Conservation (phyloP, 1,284 basidiomycete genomes). For the Boletus smithii region DNA sequence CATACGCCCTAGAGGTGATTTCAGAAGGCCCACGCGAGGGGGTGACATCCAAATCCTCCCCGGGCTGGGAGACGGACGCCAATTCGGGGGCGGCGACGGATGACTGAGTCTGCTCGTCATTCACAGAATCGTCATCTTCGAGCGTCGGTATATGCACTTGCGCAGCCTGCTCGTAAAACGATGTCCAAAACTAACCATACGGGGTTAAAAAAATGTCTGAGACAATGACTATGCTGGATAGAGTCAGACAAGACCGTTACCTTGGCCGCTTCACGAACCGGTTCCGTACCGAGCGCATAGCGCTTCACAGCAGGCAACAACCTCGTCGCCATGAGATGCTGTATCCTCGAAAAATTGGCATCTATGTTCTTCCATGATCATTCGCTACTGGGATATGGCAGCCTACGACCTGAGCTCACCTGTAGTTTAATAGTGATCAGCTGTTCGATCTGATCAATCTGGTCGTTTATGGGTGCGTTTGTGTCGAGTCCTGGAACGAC, state of each 20-base stretch:
- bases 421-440: constrained; percentile 87
- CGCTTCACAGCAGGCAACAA: constrained; percentile 86
- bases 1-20: constrained; percentile 27
- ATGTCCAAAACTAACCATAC: constrained; percentile 80
- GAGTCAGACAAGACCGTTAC: constrained; percentile 40
- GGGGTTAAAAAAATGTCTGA: too few relatives aligned
- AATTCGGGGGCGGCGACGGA: constrained; percentile 25
- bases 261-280: constrained; percentile 84
- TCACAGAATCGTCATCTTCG: constrained; percentile 58
- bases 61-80: constrained; percentile 7
- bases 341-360: constrained; percentile 88
- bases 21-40: constrained; percentile 20
- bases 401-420: constrained; percentile 37
- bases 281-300: constrained; percentile 82
- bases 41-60: constrained; percentile 15
- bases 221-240: too few relatives aligned
- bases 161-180: constrained; percentile 90
- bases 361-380: constrained; percentile 73
- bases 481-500: constrained; percentile 74
- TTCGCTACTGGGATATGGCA: constrained; percentile 6
- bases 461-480: constrained; percentile 69
- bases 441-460: constrained; percentile 94
- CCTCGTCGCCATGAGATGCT: constrained; percentile 79
- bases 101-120: constrained; percentile 44
- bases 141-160: constrained; percentile 76